Percentiles rank a stretch among this genome's conserved stretches.
Conservation (phyloP, 371 early-diverging fungal species). For the Pancytospora philotis region DNA sequence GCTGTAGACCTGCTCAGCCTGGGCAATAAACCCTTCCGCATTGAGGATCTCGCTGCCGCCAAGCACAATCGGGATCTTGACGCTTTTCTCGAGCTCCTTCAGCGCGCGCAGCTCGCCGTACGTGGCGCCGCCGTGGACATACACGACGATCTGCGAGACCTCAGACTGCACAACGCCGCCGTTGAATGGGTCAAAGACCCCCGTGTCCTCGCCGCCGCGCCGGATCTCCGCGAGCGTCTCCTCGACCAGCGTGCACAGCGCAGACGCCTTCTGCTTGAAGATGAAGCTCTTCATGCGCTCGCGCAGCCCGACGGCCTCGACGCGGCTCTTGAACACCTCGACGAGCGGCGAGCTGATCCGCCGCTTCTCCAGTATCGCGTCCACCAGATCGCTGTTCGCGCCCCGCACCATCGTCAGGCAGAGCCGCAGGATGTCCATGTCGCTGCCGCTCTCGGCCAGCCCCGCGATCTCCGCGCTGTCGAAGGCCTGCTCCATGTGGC, state of each 20-base stretch:
- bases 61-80: conserved; percentile 65
- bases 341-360: conserved; percentile 32
- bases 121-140: conserved; percentile 56
- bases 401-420: conserved; percentile 25
- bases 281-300: conserved; percentile 51
- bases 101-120: conserved; percentile 55
- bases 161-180: conserved; percentile 26
- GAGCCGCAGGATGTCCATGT: conserved; percentile 50
- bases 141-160: conserved; percentile 51
- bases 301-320: conserved; percentile 15
- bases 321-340: conserved; percentile 21
- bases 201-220: conserved; percentile 6
- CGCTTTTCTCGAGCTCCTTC: conserved; percentile 44
- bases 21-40: conserved; percentile 70
- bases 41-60: conserved; percentile 84
- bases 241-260: conserved; percentile 42
- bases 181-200: conserved; percentile 8
- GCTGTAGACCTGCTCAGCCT: conserved; percentile 62
- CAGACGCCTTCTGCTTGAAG: conserved; percentile 32
- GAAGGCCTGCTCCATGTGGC: conserved; percentile 75
- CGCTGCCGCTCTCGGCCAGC: conserved; percentile 42
- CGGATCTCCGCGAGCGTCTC: conserved; percentile 31
- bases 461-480: conserved; percentile 51
- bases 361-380: conserved; percentile 42
- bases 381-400: conserved; percentile 33